Base-by-base conservation (phyloP, 805 yeast genomes). In the Myxozyma lipomycoides region DNA sequence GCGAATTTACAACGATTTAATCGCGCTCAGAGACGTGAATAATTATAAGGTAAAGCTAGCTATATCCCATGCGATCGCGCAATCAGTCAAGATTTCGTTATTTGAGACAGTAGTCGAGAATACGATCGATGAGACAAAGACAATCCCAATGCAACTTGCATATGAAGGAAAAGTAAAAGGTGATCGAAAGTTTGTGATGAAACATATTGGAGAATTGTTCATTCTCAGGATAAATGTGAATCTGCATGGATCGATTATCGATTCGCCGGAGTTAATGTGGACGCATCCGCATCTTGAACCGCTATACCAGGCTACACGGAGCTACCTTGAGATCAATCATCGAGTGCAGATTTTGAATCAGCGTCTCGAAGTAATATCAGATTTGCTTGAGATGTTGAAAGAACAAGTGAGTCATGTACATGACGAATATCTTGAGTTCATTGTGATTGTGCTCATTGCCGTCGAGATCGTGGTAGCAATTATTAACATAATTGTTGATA, bases 251-350 rank as follows among this genome's bases (percentile, higher is more conserved):
- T 70, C 75, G 17, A 95, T 93, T 24, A 73, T 93, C 55, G 98
- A 93, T 67, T 86, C 96, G 1, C 98, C 98, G 1, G 98, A 93
- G 67, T 78, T 93, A 51, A 89, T 93, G 96, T 93, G 98, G 98
- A 82, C 97, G 0, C 98, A 93, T 67, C 98, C 98, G 1, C 96
- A 90, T 64, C 73, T 93, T 55, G 98, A 93, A 66, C 98, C 98
- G 1, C 89, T 91, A 46, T 93, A 93, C 69, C 97, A 90, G 67
- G 97, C 98, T 0, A 89, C 95, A 1, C 79, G 98, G 66, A 47
- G 53, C 2, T 91, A 91, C 67, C 69, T 93, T 55, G 98, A 93
- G 64, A 93, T 93, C 61, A 90, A 90, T 65, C 98, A 91, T 69
- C 73, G 98, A 43, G 98, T 91, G 0, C 83, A 89, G 23, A 72